Evolutionary conservation across 345 rosid species (phyloP), one percentile per base, ranked within the genome.

Genomic region (Rhodomyrtus tomentosa): DNA sequence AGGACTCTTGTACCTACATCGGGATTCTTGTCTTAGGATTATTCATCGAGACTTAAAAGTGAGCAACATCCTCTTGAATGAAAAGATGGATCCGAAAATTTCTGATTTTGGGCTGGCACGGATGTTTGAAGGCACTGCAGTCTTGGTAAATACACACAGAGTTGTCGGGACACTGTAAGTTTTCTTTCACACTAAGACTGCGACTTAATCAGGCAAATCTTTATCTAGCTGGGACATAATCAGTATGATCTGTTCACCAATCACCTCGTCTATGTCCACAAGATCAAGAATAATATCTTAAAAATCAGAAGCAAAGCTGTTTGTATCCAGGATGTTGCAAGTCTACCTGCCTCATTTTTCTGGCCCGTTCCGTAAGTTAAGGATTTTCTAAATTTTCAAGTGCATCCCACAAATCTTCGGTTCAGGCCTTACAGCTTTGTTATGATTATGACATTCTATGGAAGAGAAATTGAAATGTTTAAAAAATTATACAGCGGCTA

Each of bases 81-180:
- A 27, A 5, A 87, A 83, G n/a, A 85, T 89, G 91, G 87, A 86
- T 21, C 89, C 90, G 4, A 91, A 84, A 84, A 89, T 89, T 36
- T 91, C 91, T n/a, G 91, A 91, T 82, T 91, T 91, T 83, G 90
- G 91, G 15, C 76, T 85, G 82, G 90, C 90, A 11, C 85, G 87
- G 54, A 85, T 88, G 25, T 88, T 86, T 48, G 54, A 85, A 18
- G 88, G 83, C 18, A 85, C 88, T 7, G 79, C 55, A 83, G 83
- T 56, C 40, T 80, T 56, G 53, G 54, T 48, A 53, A 86, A 84
- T 36, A 90, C 92, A 1, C 73, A 50, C 25, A 68, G 84, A 52
- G 86, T 90, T 9, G 87, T 89, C 1, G 90, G 91, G 50, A 87
- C 89, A 20, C 82, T 74, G 91, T 88, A 86, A 88, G 68, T 83